Conservation (phyloP, 306 rosid species). For the Corylus americana region DNA sequence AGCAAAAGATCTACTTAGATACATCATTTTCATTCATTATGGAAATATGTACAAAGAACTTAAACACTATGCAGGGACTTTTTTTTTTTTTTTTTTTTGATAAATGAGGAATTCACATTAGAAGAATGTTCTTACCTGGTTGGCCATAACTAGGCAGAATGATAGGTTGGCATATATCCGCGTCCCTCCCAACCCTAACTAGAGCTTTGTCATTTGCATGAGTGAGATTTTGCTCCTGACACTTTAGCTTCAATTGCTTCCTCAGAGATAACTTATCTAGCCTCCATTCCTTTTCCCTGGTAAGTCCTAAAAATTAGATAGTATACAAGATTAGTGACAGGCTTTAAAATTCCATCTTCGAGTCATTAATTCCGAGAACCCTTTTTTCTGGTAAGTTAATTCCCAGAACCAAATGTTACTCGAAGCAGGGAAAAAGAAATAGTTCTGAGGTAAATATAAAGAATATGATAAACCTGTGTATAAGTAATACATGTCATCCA, state of each 20-base stretch:
- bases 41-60: neutral
- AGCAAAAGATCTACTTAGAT: neutral
- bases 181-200: conserved; percentile 52
- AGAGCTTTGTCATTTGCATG: conserved; percentile 53
- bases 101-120: conserved; percentile 8
- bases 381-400: neutral
- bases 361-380: conserved; percentile 22
- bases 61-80: neutral
- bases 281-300: conserved; percentile 68
- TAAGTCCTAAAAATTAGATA: conserved; percentile 62
- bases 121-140: conserved; percentile 51
- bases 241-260: conserved; percentile 90
- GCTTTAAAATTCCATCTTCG: conserved; percentile 18
- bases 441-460: conserved; percentile 4
- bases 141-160: conserved; percentile 46
- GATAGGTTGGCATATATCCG: conserved; percentile 45
- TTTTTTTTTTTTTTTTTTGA: too few species aligned
- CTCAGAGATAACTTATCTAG: conserved; percentile 85
- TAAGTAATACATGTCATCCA: conserved; percentile 88
- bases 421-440: neutral
- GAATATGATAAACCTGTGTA: conserved; percentile 67
- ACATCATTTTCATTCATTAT: neutral
- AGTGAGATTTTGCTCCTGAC: conserved; percentile 79
- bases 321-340: conserved; percentile 28
- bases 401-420: neutral